Conservation (phyloP, 1,284 basidiomycete genomes). For the Sanguinoderma infundibulare region DNA sequence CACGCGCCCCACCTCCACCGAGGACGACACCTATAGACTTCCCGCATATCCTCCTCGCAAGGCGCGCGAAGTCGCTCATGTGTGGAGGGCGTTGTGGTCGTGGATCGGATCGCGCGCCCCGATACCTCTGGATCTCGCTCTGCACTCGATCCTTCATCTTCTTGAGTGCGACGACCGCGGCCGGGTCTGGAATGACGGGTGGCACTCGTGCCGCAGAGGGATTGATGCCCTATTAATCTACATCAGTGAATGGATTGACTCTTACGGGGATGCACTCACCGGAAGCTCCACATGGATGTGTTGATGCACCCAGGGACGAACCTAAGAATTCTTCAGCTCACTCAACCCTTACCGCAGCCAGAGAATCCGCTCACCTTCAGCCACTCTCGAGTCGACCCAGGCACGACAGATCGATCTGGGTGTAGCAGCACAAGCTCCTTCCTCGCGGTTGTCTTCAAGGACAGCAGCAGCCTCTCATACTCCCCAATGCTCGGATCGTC, state of each 20-base stretch:
- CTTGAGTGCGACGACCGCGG: conserved; percentile 88
- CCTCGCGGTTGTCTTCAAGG: conserved; percentile 96
- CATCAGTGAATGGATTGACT: neutral
- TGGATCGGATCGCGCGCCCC: conserved; percentile 67
- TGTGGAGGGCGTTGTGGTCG: conserved; percentile 81
- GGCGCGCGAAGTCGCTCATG: conserved; percentile 90
- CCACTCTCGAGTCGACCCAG: conserved; percentile 96
- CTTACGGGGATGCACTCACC: conserved; percentile 45
- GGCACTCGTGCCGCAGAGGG: conserved; percentile 65
- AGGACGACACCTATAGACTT: conserved; percentile 94
- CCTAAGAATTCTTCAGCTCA: conserved; percentile 49
- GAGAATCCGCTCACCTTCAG: conserved; percentile 68
- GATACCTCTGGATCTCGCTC: conserved; percentile 87
- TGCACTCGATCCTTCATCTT: conserved; percentile 93
- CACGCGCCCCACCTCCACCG: conserved; percentile 95
- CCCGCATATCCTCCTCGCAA: conserved; percentile 92
- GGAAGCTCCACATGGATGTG: conserved; percentile 91
- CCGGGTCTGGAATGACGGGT: conserved; percentile 75
- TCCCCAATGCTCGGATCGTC: conserved; percentile 91
- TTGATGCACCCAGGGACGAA: conserved; percentile 93
- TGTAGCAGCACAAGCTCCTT: conserved; percentile 97
- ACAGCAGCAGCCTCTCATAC: conserved; percentile 90
- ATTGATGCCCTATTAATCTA: conserved; percentile 55
- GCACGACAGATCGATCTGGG: conserved; percentile 86
- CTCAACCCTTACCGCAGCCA: neutral